Evolutionary conservation across 345 rosid genomes (phyloP).

Genomic region (Populus pruinosa): DNA sequence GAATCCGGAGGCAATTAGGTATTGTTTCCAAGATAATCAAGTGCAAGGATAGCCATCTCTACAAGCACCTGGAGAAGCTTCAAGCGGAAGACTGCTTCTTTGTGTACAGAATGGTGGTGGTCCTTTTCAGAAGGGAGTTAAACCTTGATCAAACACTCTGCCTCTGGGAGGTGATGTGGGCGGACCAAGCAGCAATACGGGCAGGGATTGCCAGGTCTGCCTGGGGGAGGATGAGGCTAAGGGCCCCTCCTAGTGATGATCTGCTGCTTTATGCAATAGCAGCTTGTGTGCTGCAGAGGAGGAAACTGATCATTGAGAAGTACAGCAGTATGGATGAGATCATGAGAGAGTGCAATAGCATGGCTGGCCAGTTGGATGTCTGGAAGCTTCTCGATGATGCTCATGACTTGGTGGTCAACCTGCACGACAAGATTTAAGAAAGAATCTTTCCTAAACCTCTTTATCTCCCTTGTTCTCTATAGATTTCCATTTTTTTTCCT

Average conservation of each 20-base stretch:
- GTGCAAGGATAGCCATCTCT: slow-evolving; percentile 72
- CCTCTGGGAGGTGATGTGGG: slow-evolving; percentile 99
- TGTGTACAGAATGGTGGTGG: slow-evolving; percentile 96
- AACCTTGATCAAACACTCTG: slow-evolving; percentile 81
- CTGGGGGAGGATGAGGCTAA: slow-evolving; percentile 74
- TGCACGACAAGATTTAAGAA: slow-evolving; percentile 69
- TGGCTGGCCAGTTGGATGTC: slow-evolving; percentile 85
- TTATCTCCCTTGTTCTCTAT: neutral
- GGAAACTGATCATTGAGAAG: slow-evolving; percentile 82
- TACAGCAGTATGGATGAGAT: slow-evolving; percentile 95
- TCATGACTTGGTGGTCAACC: slow-evolving; percentile 76
- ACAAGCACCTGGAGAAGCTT: slow-evolving; percentile 84
- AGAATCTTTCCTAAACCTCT: neutral
- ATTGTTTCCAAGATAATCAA: slow-evolving; percentile 81
- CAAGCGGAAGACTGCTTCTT: slow-evolving; percentile 91
- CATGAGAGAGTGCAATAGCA: slow-evolving; percentile 85
- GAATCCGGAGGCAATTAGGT: slow-evolving; percentile 77
- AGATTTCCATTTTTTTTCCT: neutral
- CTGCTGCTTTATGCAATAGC: slow-evolving; percentile 89
- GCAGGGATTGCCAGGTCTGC: slow-evolving; percentile 71
- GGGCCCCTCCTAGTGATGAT: slow-evolving; percentile 93
- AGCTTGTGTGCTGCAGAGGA: slow-evolving; percentile 90
- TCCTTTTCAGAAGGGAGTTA: slow-evolving; percentile 77
- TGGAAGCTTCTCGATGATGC: slow-evolving; percentile 98
- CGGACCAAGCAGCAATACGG: slow-evolving; percentile 83